These are phyloP conservation scores for Rhodotorula paludigena DNA, from an alignment of 768 basidiomycete species.

Conservation along the genomic window DNA sequence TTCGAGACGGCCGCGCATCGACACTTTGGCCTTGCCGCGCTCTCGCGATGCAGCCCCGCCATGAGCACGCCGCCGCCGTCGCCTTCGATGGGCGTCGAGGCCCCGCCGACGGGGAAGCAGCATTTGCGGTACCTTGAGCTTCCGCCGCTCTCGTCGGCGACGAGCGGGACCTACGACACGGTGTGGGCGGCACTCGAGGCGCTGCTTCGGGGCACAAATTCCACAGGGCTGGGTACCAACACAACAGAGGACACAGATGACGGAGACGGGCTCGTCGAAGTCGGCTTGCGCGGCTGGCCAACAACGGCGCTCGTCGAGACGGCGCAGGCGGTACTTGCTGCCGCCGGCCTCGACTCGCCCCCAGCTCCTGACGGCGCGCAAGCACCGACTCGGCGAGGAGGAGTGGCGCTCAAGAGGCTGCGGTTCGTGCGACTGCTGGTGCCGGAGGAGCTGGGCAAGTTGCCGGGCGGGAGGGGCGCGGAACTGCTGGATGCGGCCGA, in stretches of 20 bases:
- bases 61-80: not conserved
- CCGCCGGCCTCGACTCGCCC: not conserved
- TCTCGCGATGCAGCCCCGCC: not conserved
- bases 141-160: slow-evolving; percentile 4
- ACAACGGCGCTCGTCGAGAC: not conserved
- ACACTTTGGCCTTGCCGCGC: not conserved
- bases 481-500: not conserved
- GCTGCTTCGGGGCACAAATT: not conserved
- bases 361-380: not conserved
- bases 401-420: not conserved
- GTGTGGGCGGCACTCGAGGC: not conserved
- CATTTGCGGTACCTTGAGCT: slow-evolving; percentile 13
- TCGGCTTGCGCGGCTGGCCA: not conserved
- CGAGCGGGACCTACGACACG: slow-evolving; percentile 3
- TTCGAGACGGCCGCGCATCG: slow-evolving; percentile 15
- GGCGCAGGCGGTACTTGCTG: not conserved
- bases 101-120: no score
- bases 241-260: not conserved
- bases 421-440: not conserved
- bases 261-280: not conserved
- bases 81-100: not conserved
- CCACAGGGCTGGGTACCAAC: not conserved
- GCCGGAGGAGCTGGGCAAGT: slow-evolving; percentile 5
- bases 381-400: not conserved
- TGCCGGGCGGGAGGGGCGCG: not conserved